Evolutionary conservation across 1,139 yeast genomes (phyloP), one percentile per base, ranked within the genome.

Genomic region (Debaryomyces fabryi): DNA sequence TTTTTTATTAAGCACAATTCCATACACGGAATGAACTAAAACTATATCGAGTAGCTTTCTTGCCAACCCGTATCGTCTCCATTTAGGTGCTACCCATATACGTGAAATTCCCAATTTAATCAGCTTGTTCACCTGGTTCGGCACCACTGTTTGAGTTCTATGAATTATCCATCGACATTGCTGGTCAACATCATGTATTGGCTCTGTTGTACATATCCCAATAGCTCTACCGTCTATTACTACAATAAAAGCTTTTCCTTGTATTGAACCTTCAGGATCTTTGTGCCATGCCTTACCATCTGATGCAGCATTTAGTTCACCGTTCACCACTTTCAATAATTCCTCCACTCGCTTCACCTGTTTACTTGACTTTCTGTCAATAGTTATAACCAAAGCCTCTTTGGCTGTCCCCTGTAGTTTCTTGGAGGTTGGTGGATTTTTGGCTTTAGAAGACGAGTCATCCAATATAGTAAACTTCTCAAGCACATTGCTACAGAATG

Each of bases 81-180:
- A 80, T 29, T 70, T 67, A 3, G 73, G 73, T n/a, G 82, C 79
- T 0, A 85, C 81, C 75, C 85, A 86, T 6, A 86, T 81, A 21
- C 93, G 63, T 3, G 89, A 83, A 0, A 86, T 76, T 0, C 93
- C 93, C 44, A 80, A 56, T 39, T 59, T 63, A 2, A 72, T 53
- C 29, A 58, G 51, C 9, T 48, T 49, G 50, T 72, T 63, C 7
- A 56, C 55, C 49, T 69, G 79, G 4, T 58, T 52, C 0, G 77
- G 76, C 0, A 79, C 79, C 12, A 71, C 46, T 38, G 55, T 49
- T 52, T 68, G 71, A 2, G 71, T 64, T 13, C 63, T 52, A 47
- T 59, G 59, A 1, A 79, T 62, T 82, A 85, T 80, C 84, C 86
- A 83, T 21, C 71, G 54, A 2, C 71, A 58, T 46, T 65, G 72